Conservation (phyloP, 1,139 yeast genomes). For the Suhomyces maxii region DNA sequence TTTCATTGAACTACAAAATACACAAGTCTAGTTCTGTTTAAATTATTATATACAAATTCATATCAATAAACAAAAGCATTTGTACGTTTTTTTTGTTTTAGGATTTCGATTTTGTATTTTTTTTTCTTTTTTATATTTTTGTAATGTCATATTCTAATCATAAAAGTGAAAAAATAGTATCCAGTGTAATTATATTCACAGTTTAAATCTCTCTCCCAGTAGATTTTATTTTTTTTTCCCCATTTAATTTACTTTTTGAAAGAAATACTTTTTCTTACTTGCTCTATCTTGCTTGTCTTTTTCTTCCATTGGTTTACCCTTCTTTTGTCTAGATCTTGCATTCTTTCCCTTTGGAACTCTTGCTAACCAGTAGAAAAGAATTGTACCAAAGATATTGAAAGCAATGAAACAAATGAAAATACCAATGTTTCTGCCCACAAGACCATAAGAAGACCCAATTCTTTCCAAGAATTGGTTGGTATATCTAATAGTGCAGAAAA, state of each 20-base stretch:
- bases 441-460: slow-evolving; percentile 5
- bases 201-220: too few relatives aligned
- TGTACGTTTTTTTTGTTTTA: too few relatives aligned
- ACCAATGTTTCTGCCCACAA: slow-evolving; percentile 10
- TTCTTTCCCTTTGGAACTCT: slow-evolving; percentile 59
- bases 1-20: too few relatives aligned
- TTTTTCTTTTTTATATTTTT: not conserved
- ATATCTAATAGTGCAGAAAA: slow-evolving; percentile 42
- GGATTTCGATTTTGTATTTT: too few relatives aligned
- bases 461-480: slow-evolving; percentile 24
- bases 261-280: too few relatives aligned
- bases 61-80: too few relatives aligned
- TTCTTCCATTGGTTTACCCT: not conserved
- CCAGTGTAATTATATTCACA: not conserved
- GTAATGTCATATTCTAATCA: not conserved
- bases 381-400: slow-evolving; percentile 52
- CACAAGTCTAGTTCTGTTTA: too few relatives aligned
- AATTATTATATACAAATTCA: too few relatives aligned
- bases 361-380: slow-evolving; percentile 68
- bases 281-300: not conserved
- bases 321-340: slow-evolving; percentile 1
- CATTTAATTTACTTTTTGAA: too few relatives aligned
- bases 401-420: slow-evolving; percentile 32
- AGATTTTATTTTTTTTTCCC: too few relatives aligned
- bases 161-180: too few relatives aligned